Conservation (phyloP, 345 rosid genomes). For the Ceriops decandra region DNA sequence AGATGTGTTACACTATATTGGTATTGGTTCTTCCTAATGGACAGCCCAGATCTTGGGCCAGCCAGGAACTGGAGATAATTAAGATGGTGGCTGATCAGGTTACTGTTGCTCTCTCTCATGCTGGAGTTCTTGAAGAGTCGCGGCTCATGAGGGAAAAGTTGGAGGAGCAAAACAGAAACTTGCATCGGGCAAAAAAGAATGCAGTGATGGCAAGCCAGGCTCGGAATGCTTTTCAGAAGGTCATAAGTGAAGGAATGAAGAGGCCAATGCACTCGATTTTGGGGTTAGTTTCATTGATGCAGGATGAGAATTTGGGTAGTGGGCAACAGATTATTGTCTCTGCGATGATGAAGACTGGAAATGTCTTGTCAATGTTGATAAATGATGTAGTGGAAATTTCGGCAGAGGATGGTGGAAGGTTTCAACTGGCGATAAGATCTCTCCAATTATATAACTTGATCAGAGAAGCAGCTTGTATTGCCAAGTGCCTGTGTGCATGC, state of each 20-base stretch:
- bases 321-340: slow-evolving; percentile 69
- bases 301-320: slow-evolving; percentile 48
- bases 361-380: slow-evolving; percentile 70
- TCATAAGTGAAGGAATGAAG: slow-evolving; percentile 90
- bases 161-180: slow-evolving; percentile 76
- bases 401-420: slow-evolving; percentile 55
- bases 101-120: slow-evolving; percentile 94
- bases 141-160: slow-evolving; percentile 88
- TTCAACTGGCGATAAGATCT: slow-evolving; percentile 53
- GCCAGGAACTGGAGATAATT: slow-evolving; percentile 78
- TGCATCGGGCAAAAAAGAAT: slow-evolving; percentile 60
- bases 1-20: slow-evolving; percentile 68
- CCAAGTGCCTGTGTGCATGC: slow-evolving; percentile 72
- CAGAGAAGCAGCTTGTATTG: slow-evolving; percentile 72
- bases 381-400: slow-evolving; percentile 83
- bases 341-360: slow-evolving; percentile 72
- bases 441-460: slow-evolving; percentile 61
- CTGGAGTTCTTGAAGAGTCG: slow-evolving; percentile 93
- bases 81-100: slow-evolving; percentile 97
- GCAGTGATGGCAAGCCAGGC: slow-evolving; percentile 92
- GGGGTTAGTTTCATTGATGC: slow-evolving; percentile 77
- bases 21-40: slow-evolving; percentile 76
- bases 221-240: slow-evolving; percentile 72
- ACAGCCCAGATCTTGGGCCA: slow-evolving; percentile 64
- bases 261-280: slow-evolving; percentile 82